Evolutionary conservation across 2,329 filamentous ascomycete genomes (phyloP).

Genomic region (Verticillium nubilum): DNA sequence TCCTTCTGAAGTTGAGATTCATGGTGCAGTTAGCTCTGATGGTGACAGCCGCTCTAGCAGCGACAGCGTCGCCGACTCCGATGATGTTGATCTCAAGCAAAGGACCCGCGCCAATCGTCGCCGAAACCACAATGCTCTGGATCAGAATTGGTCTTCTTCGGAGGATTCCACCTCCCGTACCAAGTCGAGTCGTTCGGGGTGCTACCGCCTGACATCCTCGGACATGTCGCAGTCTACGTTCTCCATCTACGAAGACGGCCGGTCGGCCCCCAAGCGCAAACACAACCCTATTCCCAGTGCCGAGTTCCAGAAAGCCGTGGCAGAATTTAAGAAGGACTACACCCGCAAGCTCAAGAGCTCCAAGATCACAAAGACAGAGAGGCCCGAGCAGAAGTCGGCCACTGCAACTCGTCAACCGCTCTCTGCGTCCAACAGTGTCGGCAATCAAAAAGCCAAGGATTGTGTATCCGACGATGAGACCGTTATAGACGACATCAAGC

Average conservation of each 20-base stretch:
- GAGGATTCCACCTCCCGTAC: not conserved
- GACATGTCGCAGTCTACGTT: not conserved
- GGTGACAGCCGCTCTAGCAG: not conserved
- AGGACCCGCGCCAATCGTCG: not conserved
- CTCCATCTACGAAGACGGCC: not conserved
- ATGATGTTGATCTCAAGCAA: not conserved
- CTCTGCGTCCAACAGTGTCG: not conserved
- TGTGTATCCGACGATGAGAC: not conserved
- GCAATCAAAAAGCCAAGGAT: not conserved
- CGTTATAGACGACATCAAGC: not conserved
- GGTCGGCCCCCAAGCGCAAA: not conserved
- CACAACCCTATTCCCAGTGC: not conserved
- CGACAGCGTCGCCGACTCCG: not conserved
- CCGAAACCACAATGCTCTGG: not conserved
- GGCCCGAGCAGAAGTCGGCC: not conserved
- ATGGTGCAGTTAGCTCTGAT: not conserved
- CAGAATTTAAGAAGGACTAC: conserved; percentile 2
- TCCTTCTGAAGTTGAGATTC: not conserved
- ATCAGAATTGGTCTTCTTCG: not conserved
- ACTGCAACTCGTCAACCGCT: not conserved
- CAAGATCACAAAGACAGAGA: not conserved
- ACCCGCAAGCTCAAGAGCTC: not conserved
- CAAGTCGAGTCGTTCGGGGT: not conserved
- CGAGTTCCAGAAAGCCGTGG: not conserved
- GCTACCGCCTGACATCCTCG: not conserved